A percentile compares a stretch with the other conserved stretches of the same genome.
Conservation (phyloP, 1,139 yeast genomes). For the Yamadazyma pseudoaaseri region DNA sequence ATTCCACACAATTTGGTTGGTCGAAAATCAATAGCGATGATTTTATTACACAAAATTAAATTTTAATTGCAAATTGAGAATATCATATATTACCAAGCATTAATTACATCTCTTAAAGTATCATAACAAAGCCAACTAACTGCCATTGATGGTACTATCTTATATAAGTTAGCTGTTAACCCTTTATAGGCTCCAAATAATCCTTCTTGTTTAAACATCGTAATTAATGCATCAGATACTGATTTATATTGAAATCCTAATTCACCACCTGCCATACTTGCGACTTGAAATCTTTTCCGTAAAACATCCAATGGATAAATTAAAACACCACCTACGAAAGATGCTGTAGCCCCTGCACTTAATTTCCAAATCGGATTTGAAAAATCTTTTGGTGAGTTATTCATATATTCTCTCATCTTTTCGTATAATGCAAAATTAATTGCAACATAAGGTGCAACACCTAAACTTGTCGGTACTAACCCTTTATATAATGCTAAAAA, state of each 20-base stretch:
- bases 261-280: conserved; percentile 75
- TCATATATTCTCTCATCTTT: conserved; percentile 61
- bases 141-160: conserved; percentile 94
- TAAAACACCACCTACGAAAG: conserved; percentile 70
- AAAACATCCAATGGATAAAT: conserved; percentile 91
- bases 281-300: conserved; percentile 87
- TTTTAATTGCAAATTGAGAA: no score
- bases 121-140: conserved; percentile 91
- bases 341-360: conserved; percentile 75
- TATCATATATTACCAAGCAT: conserved; percentile 33
- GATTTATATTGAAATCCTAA: conserved; percentile 78
- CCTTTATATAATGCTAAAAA: conserved; percentile 78
- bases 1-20: conserved; percentile 13
- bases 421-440: conserved; percentile 91
- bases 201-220: conserved; percentile 76
- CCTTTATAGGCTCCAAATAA: conserved; percentile 83
- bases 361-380: conserved; percentile 58
- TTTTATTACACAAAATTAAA: conserved; percentile 3
- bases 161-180: conserved; percentile 80
- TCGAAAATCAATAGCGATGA: no score
- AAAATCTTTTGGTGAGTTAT: conserved; percentile 31
- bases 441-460: conserved; percentile 96
- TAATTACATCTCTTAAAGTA: conserved; percentile 46
- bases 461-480: conserved; percentile 80
- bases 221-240: conserved; percentile 66